Base-by-base conservation (phyloP, 129 eudicot genomes). In the Glebionis coronaria region DNA sequence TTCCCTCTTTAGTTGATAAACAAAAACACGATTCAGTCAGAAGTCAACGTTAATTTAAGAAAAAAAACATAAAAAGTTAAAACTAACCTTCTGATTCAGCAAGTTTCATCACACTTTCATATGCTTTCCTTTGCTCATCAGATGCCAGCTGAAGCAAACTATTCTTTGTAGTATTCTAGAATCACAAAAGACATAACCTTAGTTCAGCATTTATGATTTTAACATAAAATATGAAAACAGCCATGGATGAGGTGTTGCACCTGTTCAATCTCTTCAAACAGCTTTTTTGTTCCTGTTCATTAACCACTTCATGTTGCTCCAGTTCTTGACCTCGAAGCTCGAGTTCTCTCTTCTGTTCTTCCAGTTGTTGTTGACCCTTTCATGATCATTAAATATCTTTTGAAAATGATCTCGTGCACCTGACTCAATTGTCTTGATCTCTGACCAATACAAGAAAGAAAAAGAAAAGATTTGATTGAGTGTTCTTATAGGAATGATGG, bases 251-350 rank as follows among this genome's bases (percentile, higher is more conserved):
- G 51, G 61, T 50, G 52, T 65, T 35, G 40, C 47, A 90, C 97
- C 95, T 87, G 73, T 82, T 87, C 95, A 65, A 84, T 76, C 12
- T 90, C 97, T 73, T 90, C 97, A 16, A 77, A 16, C 9, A 90
- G 83, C 73, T 78, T 84, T 74, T 78, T 29, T 87, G 82, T 75
- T 90, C 95, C 44, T 62, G 75, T 71, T 90, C 97, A 65, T 82
- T 90, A 31, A 76, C 79, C 11, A 83, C 85, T 82, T 90, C 92
- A 62, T 95, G 97, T 67, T 78, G 75, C 79, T 80, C 86, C 83
- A 90, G 68, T 73, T 87, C 95, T 64, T 76, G 63, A 28, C 74
- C 82, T 60, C 87, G 87, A 58, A 76, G 57, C 70, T 87, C 95
- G 63, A 90, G 97, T 61, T 84, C 90, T 71, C 38, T 80, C 74